Evolutionary conservation across 2,329 filamentous ascomycete genomes (phyloP), one percentile per base, ranked within the genome.

Genomic region (Pezicula radicicola): DNA sequence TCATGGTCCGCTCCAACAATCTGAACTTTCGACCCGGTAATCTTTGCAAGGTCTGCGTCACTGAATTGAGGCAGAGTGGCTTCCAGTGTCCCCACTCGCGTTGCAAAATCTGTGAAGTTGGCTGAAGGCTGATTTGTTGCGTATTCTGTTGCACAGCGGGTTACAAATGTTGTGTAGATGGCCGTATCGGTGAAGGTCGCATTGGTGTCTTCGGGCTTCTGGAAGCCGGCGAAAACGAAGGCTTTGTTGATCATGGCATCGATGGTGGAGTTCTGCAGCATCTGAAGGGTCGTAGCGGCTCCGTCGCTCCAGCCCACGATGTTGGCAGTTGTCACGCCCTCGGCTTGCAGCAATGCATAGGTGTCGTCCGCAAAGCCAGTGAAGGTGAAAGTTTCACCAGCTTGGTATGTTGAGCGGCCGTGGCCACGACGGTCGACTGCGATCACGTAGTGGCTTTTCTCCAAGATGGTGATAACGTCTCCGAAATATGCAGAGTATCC

Each of bases 291-390:
- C 6, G 69, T 70, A 18, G 67, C 67, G 35, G 66, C 71, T 39
- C 71, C 71, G 49, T 75, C 72, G 8, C 69, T 72, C 72, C 71
- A 74, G 25, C 71, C 71, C 4, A 73, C 68, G 25, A 70, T 64
- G 51, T 66, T 62, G 55, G 69, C 69, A 49, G 59, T 50, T 4
- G 43, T 49, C 2, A 73, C 60, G 1, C 66, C 66, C 5, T 63
- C 56, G 1, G 58, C 37, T 6, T 62, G 58, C 4, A 74, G 65
- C 40, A 70, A 63, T 4, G 54, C 64, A 27, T 65, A 56, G 5
- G 67, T 68, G 39, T 75, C 71, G 21, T 59, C 51, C 18, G 70
- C 70, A 55, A 72, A 72, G 52, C 66, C 60, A 12, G 68, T 63
- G 49, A 65, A 74, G 16, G 70, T 73, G 54, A 74, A 74, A 28